Conservation (phyloP, 345 rosid species). For the Xanthoceras sorbifolium region DNA sequence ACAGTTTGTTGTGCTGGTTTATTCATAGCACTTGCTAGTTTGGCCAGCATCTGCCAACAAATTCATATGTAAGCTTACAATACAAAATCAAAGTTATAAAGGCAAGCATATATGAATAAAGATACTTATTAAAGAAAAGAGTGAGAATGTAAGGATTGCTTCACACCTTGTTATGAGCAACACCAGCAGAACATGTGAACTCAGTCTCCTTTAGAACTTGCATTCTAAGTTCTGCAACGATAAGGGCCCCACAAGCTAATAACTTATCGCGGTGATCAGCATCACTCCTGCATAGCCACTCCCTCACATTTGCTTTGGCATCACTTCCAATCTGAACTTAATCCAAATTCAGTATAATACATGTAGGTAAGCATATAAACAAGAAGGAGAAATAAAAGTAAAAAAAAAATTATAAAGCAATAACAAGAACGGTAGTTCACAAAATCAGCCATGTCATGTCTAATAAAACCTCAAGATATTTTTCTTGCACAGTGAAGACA, state of each 20-base stretch:
- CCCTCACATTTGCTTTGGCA: constrained; percentile 50
- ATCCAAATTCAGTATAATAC: constrained; percentile 20
- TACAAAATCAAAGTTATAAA: not conserved
- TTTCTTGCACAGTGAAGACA: not conserved
- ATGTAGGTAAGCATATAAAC: not conserved
- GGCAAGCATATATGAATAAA: constrained; percentile 3
- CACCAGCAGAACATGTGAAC: constrained; percentile 93
- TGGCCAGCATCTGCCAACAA: constrained; percentile 78
- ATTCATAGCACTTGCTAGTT: constrained; percentile 93
- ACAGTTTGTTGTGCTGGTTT: constrained; percentile 99
- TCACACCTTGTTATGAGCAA: constrained; percentile 86
- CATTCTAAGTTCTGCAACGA: constrained; percentile 81
- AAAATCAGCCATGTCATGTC: not conserved
- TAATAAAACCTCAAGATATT: not conserved
- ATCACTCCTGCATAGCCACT: constrained; percentile 59
- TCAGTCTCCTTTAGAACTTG: constrained; percentile 76
- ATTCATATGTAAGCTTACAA: constrained; percentile 1
- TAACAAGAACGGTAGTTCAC: not conserved
- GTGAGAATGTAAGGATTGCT: not conserved
- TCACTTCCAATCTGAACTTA: constrained; percentile 55
- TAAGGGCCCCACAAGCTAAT: constrained; percentile 76
- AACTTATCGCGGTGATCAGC: constrained; percentile 82
- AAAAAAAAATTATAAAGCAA: not conserved
- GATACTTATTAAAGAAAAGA: not conserved
- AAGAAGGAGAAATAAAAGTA: not conserved